These are phyloP conservation scores for Ustilago lituana DNA, from an alignment of 1,284 basidiomycete genomes.

Conservation along the genomic window DNA sequence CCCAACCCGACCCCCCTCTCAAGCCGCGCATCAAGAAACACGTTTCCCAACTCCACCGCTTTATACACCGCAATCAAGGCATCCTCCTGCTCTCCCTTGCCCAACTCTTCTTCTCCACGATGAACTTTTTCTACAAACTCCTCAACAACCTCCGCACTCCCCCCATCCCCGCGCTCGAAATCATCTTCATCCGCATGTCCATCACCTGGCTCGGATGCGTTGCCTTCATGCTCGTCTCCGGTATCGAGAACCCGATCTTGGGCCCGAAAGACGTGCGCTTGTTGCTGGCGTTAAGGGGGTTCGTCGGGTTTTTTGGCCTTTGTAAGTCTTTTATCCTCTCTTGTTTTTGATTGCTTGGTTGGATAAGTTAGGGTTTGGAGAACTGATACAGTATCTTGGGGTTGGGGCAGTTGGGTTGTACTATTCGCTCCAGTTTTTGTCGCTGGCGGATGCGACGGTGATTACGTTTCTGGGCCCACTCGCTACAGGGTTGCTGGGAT, in stretches of 20 bases:
- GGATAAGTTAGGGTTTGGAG: no score
- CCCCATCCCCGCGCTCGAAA: slow-evolving; percentile 62
- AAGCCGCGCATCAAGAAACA: slow-evolving; percentile 25
- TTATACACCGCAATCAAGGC: slow-evolving; percentile 43
- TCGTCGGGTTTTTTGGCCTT: slow-evolving; percentile 72
- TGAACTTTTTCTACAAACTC: slow-evolving; percentile 75
- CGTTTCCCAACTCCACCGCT: slow-evolving; percentile 20
- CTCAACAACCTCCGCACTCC: slow-evolving; percentile 72
- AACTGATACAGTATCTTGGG: no score
- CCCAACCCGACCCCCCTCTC: slow-evolving; percentile 37
- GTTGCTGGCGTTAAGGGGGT: slow-evolving; percentile 73
- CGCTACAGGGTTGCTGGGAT: slow-evolving; percentile 76
- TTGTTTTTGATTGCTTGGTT: no score
- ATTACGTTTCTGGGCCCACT: slow-evolving; percentile 80
- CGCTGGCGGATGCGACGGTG: slow-evolving; percentile 79
- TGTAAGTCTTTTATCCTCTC: no score
- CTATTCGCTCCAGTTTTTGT: slow-evolving; percentile 76
- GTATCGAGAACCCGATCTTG: slow-evolving; percentile 75
- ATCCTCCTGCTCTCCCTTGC: slow-evolving; percentile 39
- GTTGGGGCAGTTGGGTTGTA: no score
- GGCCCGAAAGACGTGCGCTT: slow-evolving; percentile 77
- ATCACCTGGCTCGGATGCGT: slow-evolving; percentile 66
- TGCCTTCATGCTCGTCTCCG: slow-evolving; percentile 64
- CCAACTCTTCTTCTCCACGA: slow-evolving; percentile 63
- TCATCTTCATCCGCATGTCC: slow-evolving; percentile 72